Base-by-base conservation (phyloP, 169 alveolate genomes). In the Cryptosporidium meleagridis region DNA sequence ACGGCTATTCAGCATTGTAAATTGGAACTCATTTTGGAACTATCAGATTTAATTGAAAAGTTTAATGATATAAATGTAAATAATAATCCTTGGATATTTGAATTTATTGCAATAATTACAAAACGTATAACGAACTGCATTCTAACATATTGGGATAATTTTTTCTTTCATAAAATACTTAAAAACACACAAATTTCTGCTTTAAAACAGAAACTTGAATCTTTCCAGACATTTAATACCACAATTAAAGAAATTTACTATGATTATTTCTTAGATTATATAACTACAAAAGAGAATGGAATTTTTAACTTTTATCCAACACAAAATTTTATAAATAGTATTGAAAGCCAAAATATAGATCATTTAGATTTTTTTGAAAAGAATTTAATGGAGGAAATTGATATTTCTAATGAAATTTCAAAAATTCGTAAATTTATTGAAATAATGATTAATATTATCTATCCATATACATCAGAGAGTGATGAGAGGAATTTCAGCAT, bases 31-130 rank as follows among this genome's bases (percentile, higher is more conserved):
- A 26, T 73, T 33, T 21, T 73, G 8, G 86, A 55, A 18, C 37
- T 73, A 18, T 16, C 68, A 1, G 86, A 73, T 55, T 23, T 59
- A 12, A 18, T 73, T 55, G 86, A 73, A 18, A 73, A 53, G 14
- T 52, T 73, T 23, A 26, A 33, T 10, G 68, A 73, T 33, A 55
- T 73, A 23, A n/a, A 73, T 73, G 14, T 73, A 18, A 29, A 73
- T 23, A 59, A 58, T 23, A 73, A 73, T 37, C 44, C 16, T 29
- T 73, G 86, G 86, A 53, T 73, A 73, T 73, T 73, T 59, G 55
- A 55, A 9, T 37, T 73, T 59, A 29, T 59, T 73, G 33, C 41
- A 7, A 55, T 35, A 9, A 55, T 55, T 4, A 37, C 86, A 41
- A 33, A 55, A 18, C 48, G 71, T 3, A 33, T 73, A 16, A 21